phyloP scores from a whole-genome alignment of 2,329 filamentous ascomycete species.

The Fonsecaea pugnacius region DNA sequence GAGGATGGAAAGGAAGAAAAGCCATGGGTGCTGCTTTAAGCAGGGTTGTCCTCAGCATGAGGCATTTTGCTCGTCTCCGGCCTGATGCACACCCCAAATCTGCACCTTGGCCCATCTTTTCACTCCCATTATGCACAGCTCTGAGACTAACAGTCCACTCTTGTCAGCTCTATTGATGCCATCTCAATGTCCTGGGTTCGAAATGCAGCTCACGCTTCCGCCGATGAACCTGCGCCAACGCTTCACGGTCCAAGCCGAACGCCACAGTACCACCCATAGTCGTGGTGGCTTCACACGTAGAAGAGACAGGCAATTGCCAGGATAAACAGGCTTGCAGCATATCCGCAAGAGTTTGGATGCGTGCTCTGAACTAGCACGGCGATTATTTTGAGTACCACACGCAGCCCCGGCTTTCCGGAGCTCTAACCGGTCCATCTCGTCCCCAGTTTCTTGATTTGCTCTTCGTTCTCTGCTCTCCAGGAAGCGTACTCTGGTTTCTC shows the following conservation, averaged over 20 bases:
- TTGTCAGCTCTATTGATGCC: background rate
- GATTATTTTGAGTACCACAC: background rate
- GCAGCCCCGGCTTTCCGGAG: background rate
- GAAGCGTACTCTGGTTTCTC: slow-evolving; percentile 28
- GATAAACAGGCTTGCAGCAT: background rate
- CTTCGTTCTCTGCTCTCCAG: slow-evolving; percentile 29
- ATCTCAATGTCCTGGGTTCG: background rate
- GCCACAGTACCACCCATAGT: background rate
- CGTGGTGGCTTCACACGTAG: background rate
- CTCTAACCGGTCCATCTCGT: background rate
- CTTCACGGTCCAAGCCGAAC: background rate
- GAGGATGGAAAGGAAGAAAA: background rate
- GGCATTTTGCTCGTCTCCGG: background rate
- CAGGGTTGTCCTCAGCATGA: background rate
- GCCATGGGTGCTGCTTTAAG: background rate
- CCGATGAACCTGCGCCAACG: background rate
- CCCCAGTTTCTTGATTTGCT: slow-evolving; percentile 20
- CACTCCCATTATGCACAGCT: background rate
- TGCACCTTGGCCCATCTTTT: background rate
- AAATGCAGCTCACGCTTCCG: background rate
- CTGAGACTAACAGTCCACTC: background rate
- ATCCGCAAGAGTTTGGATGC: background rate
- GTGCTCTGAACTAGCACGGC: background rate
- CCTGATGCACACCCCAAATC: background rate
- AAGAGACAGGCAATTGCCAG: background rate